Percentiles rank a stretch among this genome's conserved stretches.
These are phyloP conservation scores for Fusarium sp. DNA, from an alignment of 2,329 filamentous ascomycete genomes.

Conservation along the genomic window DNA sequence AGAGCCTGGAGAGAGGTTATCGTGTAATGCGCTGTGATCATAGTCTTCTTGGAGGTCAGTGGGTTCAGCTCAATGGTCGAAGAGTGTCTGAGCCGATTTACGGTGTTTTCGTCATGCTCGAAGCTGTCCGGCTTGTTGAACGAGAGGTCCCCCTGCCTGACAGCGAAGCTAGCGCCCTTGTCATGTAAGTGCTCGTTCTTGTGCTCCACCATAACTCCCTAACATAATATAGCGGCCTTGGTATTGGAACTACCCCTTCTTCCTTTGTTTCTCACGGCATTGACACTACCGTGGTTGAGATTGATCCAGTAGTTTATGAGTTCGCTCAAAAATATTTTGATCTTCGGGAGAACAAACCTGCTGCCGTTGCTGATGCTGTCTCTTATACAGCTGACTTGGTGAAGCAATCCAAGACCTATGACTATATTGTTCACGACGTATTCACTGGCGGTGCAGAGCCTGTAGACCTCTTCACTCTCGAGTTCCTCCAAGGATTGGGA, in stretches of 20 bases:
- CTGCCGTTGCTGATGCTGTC: slow-evolving; percentile 85
- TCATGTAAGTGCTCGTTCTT: slow-evolving; percentile 70
- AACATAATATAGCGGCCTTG: slow-evolving; percentile 72
- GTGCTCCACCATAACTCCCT: background rate
- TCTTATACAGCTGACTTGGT: slow-evolving; percentile 66
- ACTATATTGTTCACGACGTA: slow-evolving; percentile 97
- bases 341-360: slow-evolving; percentile 78
- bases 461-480: slow-evolving; percentile 83
- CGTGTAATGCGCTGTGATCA: slow-evolving; percentile 92
- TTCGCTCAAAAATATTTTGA: slow-evolving; percentile 86
- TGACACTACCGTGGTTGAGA: slow-evolving; percentile 92
- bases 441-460: slow-evolving; percentile 97
- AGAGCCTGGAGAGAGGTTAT: slow-evolving; percentile 76
- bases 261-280: slow-evolving; percentile 89
- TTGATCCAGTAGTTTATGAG: slow-evolving; percentile 88
- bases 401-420: slow-evolving; percentile 64
- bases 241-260: slow-evolving; percentile 89
- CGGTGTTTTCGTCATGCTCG: slow-evolving; percentile 93
- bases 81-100: slow-evolving; percentile 86
- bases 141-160: slow-evolving; percentile 64
- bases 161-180: slow-evolving; percentile 78
- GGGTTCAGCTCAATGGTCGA: slow-evolving; percentile 68
- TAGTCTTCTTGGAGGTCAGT: slow-evolving; percentile 91
- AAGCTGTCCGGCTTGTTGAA: slow-evolving; percentile 85
- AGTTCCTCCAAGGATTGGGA: slow-evolving; percentile 79